Evolutionary conservation across 805 yeast species (phyloP), one percentile per base, ranked within the genome.

Genomic region (Candida caryicola): DNA sequence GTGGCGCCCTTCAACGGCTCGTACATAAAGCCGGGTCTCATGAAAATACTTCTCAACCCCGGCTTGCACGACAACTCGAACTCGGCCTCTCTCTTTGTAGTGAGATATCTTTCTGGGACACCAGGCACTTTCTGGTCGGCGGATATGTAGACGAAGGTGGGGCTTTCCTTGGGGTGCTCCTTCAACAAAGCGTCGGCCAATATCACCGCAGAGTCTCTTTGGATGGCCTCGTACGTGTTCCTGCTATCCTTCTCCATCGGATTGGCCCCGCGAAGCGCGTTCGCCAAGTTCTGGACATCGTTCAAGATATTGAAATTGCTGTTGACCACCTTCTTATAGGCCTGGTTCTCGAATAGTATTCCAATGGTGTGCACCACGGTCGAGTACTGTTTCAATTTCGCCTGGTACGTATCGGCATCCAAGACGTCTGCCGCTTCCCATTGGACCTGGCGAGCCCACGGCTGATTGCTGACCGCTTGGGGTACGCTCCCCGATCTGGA

Each of bases 301-400:
- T 53, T 57, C 40, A 50, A 55, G 51, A 55, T 57, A 50, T 61
- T 53, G 58, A 57, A 50, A 64, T 69, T 54, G 54, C 75, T 47
- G 33, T 69, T 69, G 44, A 69, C 68, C 28, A 73, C 54, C 31
- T 69, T 60, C 58, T 90, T 90, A 60, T 90, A 90, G 25, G 73
- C 66, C 40, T 69, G 73, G 49, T 84, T 77, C 45, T 85, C 93
- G 28, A 87, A 62, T 5, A 89, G 59, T 3, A 85, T 72, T 0
- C 98, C 98, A 37, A 89, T 68, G 0, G 93, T 75, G 56, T 89
- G 96, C 10, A 90, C 91, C 2, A 89, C 91, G 1, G 84, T 79
- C 33, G 73, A 67, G 1, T 80, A 75, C 26, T 71, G 71, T 25
- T 52, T 43, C 16, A 88, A 52, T 21, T 70, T 58, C 2, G 66